Conservation (phyloP, 108 stramenopile species). For the Skeletonema grethae region DNA sequence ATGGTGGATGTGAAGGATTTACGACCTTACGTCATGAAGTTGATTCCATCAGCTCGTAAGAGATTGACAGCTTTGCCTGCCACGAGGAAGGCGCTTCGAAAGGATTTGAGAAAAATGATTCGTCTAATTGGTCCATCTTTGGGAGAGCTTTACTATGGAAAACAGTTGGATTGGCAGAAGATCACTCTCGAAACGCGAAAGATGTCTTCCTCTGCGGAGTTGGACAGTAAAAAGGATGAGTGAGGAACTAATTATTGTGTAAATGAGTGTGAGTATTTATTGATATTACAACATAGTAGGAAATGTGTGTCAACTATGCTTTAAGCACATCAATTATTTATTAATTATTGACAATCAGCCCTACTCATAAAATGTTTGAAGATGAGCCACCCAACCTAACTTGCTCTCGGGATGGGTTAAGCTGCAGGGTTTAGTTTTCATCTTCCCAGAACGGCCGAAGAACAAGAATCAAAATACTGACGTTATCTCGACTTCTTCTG, state of each 20-base stretch:
- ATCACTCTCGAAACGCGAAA: conserved; percentile 46
- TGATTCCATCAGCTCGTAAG: conserved; percentile 73
- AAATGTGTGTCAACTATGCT: not conserved
- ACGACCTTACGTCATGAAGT: conserved; percentile 77
- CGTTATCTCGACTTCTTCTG: conserved; percentile 91
- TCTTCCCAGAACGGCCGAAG: conserved; percentile 90
- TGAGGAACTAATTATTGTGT: not conserved
- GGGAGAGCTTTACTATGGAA: conserved; percentile 82
- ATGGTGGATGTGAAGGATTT: conserved; percentile 96
- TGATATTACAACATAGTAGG: not conserved
- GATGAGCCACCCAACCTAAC: not conserved
- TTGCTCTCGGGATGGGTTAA: not conserved
- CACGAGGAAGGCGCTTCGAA: conserved; percentile 62
- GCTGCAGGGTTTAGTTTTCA: not conserved
- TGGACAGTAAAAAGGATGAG: not conserved
- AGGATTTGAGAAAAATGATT: conserved; percentile 76
- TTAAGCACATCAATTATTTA: conserved; percentile 2
- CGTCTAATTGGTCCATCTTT: conserved; percentile 69
- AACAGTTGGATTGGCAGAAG: conserved; percentile 81
- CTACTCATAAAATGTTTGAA: conserved; percentile 1
- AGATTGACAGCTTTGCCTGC: conserved; percentile 70
- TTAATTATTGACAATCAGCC: conserved; percentile 7
- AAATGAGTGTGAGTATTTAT: not conserved
- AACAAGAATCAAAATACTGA: conserved; percentile 92
- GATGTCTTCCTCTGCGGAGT: not conserved